Evolutionary conservation across 805 yeast genomes (phyloP).

Genomic region (Ogataea glucozyma): DNA sequence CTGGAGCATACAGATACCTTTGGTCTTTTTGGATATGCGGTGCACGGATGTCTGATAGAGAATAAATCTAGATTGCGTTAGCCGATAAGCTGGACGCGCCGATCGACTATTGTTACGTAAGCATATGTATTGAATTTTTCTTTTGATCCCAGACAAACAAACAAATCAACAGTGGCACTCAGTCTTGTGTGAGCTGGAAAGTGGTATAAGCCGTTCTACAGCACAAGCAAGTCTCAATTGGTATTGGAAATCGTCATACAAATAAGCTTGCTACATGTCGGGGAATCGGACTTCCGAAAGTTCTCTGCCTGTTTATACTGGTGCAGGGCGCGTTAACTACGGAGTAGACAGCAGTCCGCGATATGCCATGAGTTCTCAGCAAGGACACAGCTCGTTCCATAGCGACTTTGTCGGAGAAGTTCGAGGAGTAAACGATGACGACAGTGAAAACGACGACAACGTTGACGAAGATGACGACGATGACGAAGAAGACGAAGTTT

Average conservation of each 20-base stretch:
- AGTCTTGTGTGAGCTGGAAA: too few relatives aligned
- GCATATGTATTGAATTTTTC: neutral
- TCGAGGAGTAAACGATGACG: neutral
- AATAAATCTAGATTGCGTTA: too few relatives aligned
- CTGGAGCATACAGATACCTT: too few relatives aligned
- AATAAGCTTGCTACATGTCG: too few relatives aligned
- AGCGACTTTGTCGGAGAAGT: neutral
- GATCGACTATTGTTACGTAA: neutral
- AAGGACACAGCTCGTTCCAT: slow-evolving; percentile 3
- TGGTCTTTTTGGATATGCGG: too few relatives aligned
- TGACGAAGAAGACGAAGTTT: slow-evolving; percentile 12
- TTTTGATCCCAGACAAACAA: too few relatives aligned
- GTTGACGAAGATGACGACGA: slow-evolving; percentile 15
- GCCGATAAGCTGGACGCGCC: too few relatives aligned
- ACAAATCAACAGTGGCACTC: too few relatives aligned
- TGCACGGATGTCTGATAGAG: too few relatives aligned
- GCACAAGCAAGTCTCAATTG: neutral
- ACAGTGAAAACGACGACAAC: slow-evolving; percentile 10
- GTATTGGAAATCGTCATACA: too few relatives aligned
- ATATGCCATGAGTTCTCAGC: slow-evolving; percentile 1
- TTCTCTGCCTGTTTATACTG: slow-evolving; percentile 6
- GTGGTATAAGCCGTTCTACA: neutral
- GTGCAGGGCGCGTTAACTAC: slow-evolving; percentile 5
- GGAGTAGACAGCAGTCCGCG: slow-evolving; percentile 10
- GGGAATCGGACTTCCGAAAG: slow-evolving; percentile 6